These are phyloP conservation scores for Pseudonitzschia multiseries DNA, from an alignment of 108 stramenopile species.

Conservation along the genomic window DNA sequence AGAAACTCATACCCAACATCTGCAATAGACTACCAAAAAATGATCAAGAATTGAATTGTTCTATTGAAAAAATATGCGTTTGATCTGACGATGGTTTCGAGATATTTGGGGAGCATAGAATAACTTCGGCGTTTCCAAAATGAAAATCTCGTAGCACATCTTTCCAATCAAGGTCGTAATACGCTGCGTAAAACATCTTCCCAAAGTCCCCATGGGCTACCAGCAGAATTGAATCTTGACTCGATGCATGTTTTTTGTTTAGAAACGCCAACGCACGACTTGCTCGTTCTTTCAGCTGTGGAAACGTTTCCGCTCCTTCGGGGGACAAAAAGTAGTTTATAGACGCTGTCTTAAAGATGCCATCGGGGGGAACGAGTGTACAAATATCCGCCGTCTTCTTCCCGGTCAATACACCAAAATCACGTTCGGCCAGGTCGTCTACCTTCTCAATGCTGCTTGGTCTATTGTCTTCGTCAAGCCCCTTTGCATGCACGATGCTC, in stretches of 20 bases:
- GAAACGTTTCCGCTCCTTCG: conserved; percentile 55
- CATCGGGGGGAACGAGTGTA: too few species aligned
- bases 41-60: too few species aligned
- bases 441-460: too few species aligned
- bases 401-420: too few species aligned
- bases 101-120: conserved; percentile 27
- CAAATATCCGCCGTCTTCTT: too few species aligned
- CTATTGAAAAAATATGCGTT: not conserved
- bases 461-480: not conserved
- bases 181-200: conserved; percentile 57
- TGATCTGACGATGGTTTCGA: not conserved
- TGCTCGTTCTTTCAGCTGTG: conserved; percentile 42
- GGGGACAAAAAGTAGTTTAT: conserved; percentile 54
- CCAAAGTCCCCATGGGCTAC: conserved; percentile 64
- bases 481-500: conserved; percentile 29
- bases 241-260: too few species aligned
- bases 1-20: too few species aligned
- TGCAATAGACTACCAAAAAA: too few species aligned
- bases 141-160: conserved; percentile 53
- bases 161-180: conserved; percentile 49
- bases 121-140: conserved; percentile 52
- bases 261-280: conserved; percentile 33
- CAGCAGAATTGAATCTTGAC: not conserved
- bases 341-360: conserved; percentile 37
- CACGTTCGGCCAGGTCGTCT: too few species aligned